Base-by-base conservation (phyloP, 305 asterid species). In the Fraxinus nigra region DNA sequence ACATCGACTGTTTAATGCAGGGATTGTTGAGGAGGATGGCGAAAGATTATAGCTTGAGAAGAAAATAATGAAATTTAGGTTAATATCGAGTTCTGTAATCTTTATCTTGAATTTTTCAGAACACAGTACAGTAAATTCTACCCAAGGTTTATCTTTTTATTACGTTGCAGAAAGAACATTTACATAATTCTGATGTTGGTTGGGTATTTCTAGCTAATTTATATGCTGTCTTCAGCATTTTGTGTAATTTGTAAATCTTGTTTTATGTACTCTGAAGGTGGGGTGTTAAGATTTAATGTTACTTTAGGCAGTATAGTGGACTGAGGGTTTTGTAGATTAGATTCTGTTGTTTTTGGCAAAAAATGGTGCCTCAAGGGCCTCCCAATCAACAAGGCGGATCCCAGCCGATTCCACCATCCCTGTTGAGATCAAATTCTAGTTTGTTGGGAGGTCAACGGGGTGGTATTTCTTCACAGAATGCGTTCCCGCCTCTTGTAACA, bases 381-480 rank as follows among this genome's bases (percentile, higher is more conserved):
- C 76, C 85, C 59, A 80, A 61, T 83, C 85, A 86, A 3, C 85
- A 79, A 76, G 88, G 84, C 11, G 78, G 82, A 72, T 79, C 82
- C n/a, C 89, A 72, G 82, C 32, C 84, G 13, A 70, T 84, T 80
- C 89, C 92, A 0, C 82, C 93, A 5, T 89, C 98, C 7, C 74
- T 95, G 54, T 82, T 93, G 86, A 89, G 98, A 86, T 90, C 97
- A 18, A 92, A 88, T 80, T 86, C 90, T 63, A 87, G 87, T 56
- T 77, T 89, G 70, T 33, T 89, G 91, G 86, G 87, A 72, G 89
- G 89, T 84, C 90, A 92, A 84, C 95, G 94, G 51, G 93, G 94
- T 59, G 94, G 90, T 70, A 92, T 91, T 87, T 84, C 94, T 34
- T 90, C 98, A 11, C 98, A 91, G 85, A 92, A 90, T 82, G 89